A percentile compares a stretch with the other conserved stretches of the same genome.
Evolutionary conservation across 1,284 basidiomycete species (phyloP).

Genomic region (Fistulinella cinereoalba): DNA sequence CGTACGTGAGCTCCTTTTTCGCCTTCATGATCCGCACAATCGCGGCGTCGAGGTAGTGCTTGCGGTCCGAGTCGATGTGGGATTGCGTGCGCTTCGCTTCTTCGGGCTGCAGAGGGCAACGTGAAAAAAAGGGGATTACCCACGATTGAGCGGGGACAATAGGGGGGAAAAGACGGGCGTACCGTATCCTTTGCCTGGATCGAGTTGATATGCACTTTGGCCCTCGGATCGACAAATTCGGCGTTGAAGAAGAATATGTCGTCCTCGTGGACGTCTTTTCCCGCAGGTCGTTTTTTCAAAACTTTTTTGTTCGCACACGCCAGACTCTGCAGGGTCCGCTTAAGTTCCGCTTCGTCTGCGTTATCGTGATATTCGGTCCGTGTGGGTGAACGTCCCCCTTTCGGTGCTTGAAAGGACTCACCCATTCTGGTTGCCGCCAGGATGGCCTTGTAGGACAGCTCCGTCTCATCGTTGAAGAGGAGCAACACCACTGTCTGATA

Average conservation of each 20-base stretch:
- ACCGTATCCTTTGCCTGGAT: slow-evolving; percentile 81
- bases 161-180: slow-evolving; percentile 1
- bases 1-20: slow-evolving; percentile 75
- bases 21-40: slow-evolving; percentile 96
- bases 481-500: slow-evolving; percentile 87
- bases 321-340: slow-evolving; percentile 86
- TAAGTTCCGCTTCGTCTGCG: slow-evolving; percentile 72
- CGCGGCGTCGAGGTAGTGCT: slow-evolving; percentile 85
- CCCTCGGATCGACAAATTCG: slow-evolving; percentile 76
- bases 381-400: neutral
- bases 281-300: slow-evolving; percentile 75
- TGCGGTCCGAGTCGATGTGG: slow-evolving; percentile 84
- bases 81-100: slow-evolving; percentile 83
- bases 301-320: slow-evolving; percentile 91
- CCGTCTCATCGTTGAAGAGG: slow-evolving; percentile 78
- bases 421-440: slow-evolving; percentile 72
- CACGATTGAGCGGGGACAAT: neutral
- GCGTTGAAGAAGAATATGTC: slow-evolving; percentile 82
- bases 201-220: slow-evolving; percentile 91
- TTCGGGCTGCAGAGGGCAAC: slow-evolving; percentile 65
- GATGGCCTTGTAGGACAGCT: slow-evolving; percentile 69
- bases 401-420: slow-evolving; percentile 48
- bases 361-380: slow-evolving; percentile 3
- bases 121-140: neutral
- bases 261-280: slow-evolving; percentile 74